These are phyloP conservation scores for Castanea sativa DNA, from an alignment of 306 rosid genomes.

Conservation along the genomic window DNA sequence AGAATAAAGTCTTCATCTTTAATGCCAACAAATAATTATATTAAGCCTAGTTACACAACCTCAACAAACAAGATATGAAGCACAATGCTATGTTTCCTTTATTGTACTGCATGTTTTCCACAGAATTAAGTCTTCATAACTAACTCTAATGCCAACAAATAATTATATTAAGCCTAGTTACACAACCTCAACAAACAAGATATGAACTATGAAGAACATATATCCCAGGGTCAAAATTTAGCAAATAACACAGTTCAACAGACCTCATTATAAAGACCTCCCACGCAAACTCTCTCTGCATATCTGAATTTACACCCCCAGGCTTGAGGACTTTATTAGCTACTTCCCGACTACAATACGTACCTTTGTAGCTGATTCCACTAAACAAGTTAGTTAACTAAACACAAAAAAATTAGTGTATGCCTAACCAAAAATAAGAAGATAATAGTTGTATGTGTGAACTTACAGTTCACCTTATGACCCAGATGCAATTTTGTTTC, in stretches of 20 bases:
- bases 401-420: constrained; percentile 23
- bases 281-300: constrained; percentile 84
- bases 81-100: too few species aligned
- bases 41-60: too few species aligned
- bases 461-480: constrained; percentile 95
- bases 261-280: constrained; percentile 99
- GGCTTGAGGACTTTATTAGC: constrained; percentile 90
- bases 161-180: too few species aligned
- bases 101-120: background rate
- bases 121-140: background rate
- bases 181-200: too few species aligned
- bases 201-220: too few species aligned
- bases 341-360: constrained; percentile 93
- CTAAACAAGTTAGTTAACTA: constrained; percentile 30
- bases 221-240: too few species aligned
- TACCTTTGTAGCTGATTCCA: constrained; percentile 73
- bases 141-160: too few species aligned
- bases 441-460: background rate
- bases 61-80: too few species aligned
- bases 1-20: background rate
- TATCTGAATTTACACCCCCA: constrained; percentile 71
- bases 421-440: background rate
- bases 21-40: too few species aligned
- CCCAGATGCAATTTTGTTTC: constrained; percentile 93
- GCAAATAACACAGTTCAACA: constrained; percentile 15